Base-by-base conservation (phyloP, 331 rosid genomes). In the Prunus yedoensis region DNA sequence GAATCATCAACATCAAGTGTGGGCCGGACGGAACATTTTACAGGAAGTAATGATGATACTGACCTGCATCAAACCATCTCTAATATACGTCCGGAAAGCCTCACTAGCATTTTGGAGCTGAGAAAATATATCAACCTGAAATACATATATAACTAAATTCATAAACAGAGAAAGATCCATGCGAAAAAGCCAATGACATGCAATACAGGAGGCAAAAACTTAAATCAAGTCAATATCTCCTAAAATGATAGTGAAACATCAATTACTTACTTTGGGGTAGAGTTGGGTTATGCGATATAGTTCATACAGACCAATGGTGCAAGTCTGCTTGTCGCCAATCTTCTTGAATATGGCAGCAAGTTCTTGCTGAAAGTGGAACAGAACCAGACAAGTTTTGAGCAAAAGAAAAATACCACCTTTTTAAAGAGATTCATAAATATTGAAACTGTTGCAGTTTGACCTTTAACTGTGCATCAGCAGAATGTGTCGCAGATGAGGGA, bases 91-190 rank as follows among this genome's bases (percentile, higher is more conserved):
- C 70, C 99, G 97, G 71, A 95, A 95, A 64, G 97, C 97, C 92
- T 92, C 99, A 17, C 99, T 95, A 18, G 99, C 99, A 84, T 95
- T 95, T 85, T 89, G 94, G 74, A 95, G 99, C 84, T 95, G 99
- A 79, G 93, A 53, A 82, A 95, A 95, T 80, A 95, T 95, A 85
- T 95, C 99, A 71, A 92, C 97, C 99, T 95, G 88, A 73, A 71
- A 86, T 35, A 69, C 32, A 77, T 25, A 75, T 30, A 53, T n/a
- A 11, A 60, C 68, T 71, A 49, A 70, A 53, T 43, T 56, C 30
- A 77, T 53, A 65, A 75, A 78, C 46, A 62, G 65, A 58, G 11
- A 56, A 25, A 58, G 11, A 56, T 8, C 38, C 17, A 49, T 21
- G 69, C 41, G 11, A 10, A 59, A 28, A 21, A 68, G 52, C 56